Base-by-base conservation (phyloP, 805 yeast genomes). In the Pachysolen tannophilus region DNA sequence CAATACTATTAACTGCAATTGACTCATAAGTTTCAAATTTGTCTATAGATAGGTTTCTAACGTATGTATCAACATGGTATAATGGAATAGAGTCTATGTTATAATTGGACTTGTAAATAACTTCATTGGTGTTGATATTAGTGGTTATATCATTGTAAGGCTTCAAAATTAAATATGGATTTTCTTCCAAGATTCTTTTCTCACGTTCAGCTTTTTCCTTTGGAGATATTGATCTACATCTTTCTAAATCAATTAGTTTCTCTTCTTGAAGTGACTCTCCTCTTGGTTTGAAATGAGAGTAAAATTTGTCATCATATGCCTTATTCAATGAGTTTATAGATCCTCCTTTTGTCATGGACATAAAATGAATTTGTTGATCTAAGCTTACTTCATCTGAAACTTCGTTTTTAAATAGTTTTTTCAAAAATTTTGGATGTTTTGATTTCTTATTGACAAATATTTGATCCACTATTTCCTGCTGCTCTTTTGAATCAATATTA, bases 191-290 rank as follows among this genome's bases (percentile, higher is more conserved):
- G 14, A 70, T 78, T 37, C 85, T 65, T 52, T 72, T 72, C 35
- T 82, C 78, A 44, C 97, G 69, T 11, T 67, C 62, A 35, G 77
- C 79, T 40, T 82, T 76, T 42, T 88, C 95, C 36, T 67, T 69
- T 5, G 74, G 61, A 3, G 82, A 72, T 17, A 85, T 58, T 0
- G 94, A 72, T 43, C 76, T 78, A 37, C 87, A 76, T 46, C 97
- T 68, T 52, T 81, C 74, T 35, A 87, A 55, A 44, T 78, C 88
- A 31, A 74, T 59, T 31, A 70, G 66, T n/a, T n/a, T n/a, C n/a
- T n/a, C n/a, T n/a, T n/a, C n/a, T n/a, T n/a, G n/a, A n/a, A n/a
- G n/a, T n/a, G n/a, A n/a, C n/a, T n/a, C n/a, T n/a, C n/a, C n/a
- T n/a, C n/a, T n/a, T n/a, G n/a, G n/a, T n/a, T n/a, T n/a, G n/a